phyloP scores from a whole-genome alignment of 306 rosid species.

The Rosa chinensis region DNA sequence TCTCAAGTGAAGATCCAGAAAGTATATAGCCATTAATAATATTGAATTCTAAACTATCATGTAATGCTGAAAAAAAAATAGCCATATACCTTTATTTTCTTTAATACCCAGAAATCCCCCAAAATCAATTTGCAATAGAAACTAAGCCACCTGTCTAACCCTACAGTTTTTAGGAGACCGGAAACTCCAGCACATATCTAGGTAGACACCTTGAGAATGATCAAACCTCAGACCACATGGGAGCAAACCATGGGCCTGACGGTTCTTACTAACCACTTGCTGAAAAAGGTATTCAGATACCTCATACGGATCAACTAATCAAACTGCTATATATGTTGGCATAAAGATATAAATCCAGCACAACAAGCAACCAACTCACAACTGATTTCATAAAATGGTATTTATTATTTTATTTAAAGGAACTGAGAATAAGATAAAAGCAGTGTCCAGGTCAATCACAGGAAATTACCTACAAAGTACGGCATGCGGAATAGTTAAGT shows the following conservation, averaged over 20 bases:
- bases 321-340: neutral
- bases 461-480: conserved; percentile 88
- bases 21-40: conserved; percentile 3
- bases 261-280: neutral
- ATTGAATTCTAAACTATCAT: neutral
- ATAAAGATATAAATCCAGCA: neutral
- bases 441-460: neutral
- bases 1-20: conserved; percentile 14
- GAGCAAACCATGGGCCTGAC: neutral
- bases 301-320: conserved; percentile 1
- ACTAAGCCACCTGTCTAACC: neutral
- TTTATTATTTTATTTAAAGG: neutral
- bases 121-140: neutral
- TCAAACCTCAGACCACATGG: neutral
- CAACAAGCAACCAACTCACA: neutral
- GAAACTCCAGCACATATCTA: neutral
- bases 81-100: neutral
- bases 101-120: neutral
- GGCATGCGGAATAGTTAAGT: conserved; percentile 79
- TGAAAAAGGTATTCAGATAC: neutral
- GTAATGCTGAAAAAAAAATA: neutral
- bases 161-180: neutral
- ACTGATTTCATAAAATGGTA: neutral
- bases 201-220: neutral
- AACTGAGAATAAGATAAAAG: conserved; percentile 7